Evolutionary conservation across 495 filamentous ascomycete species (phyloP), one percentile per base, ranked within the genome.

Genomic region (Xylaria castorea): DNA sequence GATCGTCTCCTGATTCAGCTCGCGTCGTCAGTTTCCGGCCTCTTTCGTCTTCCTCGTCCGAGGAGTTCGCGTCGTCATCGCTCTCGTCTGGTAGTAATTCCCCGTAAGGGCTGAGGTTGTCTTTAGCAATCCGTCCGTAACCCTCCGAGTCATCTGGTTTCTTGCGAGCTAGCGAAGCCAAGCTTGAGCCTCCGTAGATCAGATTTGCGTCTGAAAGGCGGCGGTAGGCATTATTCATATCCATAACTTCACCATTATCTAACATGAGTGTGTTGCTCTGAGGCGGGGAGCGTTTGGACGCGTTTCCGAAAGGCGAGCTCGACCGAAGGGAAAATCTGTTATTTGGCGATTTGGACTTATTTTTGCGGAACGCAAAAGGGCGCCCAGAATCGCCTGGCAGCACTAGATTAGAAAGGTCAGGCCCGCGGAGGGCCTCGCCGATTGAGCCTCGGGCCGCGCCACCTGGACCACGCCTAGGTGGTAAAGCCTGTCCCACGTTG

Each of bases 91-190:
- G 78, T 22, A 84, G 78, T 66, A 90, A 80, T 50, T 90, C 91
- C 22, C 88, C 89, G 72, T 93, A 91, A 62, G 84, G 84, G 57
- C 83, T 78, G 16, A 89, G 83, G 65, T 92, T 89, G 76, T 95
- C 93, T 78, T 94, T 95, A 68, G 90, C 86, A 70, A 97, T 79
- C 58, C 93, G 88, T 66, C 88, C 88, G 44, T 85, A 88, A 0
- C 83, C 87, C 22, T 82, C 81, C 20, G 72, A 38, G 64, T 80
- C 81, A 34, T 83, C 81, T 25, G 79, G 74, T 71, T 71, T 80
- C 72, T 85, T 89, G 78, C 76, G 76, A n/a, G 84, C 83, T 25
- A 91, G 81, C 38, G 82, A 82, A 9, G 88, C 83, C 14, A 93
- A 79, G 34, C 76, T 85, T 11, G 89, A 89, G 25, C 86, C 82